A percentile compares a stretch with the other conserved stretches of the same genome.
Evolutionary conservation across 2,329 filamentous ascomycete species (phyloP).

Genomic region (Colletotrichum acutatum): DNA sequence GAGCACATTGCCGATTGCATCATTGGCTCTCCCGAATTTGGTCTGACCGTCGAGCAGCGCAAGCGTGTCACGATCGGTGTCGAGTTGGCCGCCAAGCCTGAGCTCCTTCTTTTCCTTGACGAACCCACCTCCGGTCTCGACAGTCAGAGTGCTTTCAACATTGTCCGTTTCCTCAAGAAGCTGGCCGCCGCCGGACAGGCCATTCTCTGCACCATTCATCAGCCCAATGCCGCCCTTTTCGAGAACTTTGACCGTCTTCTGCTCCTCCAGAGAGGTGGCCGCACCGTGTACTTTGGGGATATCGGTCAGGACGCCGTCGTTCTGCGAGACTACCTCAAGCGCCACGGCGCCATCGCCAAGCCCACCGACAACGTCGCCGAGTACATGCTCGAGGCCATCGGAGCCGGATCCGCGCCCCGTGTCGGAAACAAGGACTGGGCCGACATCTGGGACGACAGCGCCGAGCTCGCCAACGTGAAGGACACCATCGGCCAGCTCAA

Average conservation of each 20-base stretch:
- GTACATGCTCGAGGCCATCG: constrained; percentile 89
- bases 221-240: constrained; percentile 87
- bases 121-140: constrained; percentile 83
- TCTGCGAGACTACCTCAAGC: constrained; percentile 72
- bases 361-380: constrained; percentile 72
- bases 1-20: constrained; percentile 68
- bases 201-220: constrained; percentile 91
- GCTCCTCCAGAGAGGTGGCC: constrained; percentile 80
- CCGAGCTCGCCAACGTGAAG: constrained; percentile 76
- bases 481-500: constrained; percentile 75
- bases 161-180: constrained; percentile 81
- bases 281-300: constrained; percentile 87
- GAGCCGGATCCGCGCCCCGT: constrained; percentile 77
- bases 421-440: constrained; percentile 83
- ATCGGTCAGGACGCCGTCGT: constrained; percentile 80
- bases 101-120: constrained; percentile 81
- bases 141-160: constrained; percentile 79
- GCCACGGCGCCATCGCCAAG: constrained; percentile 69
- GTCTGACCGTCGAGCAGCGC: constrained; percentile 73
- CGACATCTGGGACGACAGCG: constrained; percentile 80
- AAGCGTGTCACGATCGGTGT: constrained; percentile 92
- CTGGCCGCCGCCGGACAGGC: constrained; percentile 84
- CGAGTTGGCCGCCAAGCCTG: constrained; percentile 85
- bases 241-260: constrained; percentile 89
- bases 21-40: constrained; percentile 72